These are phyloP conservation scores for Tricholoma sp. DNA, from an alignment of 768 basidiomycete genomes.

Conservation along the genomic window DNA sequence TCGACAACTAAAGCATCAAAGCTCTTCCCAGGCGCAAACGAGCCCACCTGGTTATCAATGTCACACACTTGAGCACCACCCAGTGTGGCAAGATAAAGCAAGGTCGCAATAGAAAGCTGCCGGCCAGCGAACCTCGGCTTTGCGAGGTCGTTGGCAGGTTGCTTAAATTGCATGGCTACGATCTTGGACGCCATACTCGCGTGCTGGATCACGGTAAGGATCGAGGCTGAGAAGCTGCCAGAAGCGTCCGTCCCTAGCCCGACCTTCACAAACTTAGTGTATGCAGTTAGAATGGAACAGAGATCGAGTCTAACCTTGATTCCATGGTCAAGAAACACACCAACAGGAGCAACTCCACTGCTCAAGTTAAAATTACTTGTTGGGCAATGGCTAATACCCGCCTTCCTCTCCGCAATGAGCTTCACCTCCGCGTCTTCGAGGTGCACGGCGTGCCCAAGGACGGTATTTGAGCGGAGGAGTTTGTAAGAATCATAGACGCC, in stretches of 20 bases:
- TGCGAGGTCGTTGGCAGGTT: neutral
- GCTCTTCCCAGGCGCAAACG: constrained; percentile 73
- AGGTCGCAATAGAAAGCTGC: constrained; percentile 67
- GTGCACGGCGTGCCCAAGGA: constrained; percentile 86
- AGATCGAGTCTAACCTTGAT: constrained; percentile 61
- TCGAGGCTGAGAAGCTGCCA: constrained; percentile 81
- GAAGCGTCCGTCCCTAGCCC: constrained; percentile 93
- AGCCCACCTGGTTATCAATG: constrained; percentile 64
- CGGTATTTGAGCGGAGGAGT: constrained; percentile 72
- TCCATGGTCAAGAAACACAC: constrained; percentile 72
- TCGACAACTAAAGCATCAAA: constrained; percentile 86
- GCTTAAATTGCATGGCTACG: constrained; percentile 39
- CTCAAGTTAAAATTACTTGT: constrained; percentile 89
- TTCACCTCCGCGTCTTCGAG: constrained; percentile 68
- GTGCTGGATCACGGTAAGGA: constrained; percentile 70
- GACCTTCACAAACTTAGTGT: constrained; percentile 47
- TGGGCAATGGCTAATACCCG: constrained; percentile 91
- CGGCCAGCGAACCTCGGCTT: constrained; percentile 39
- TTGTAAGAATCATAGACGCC: constrained; percentile 76
- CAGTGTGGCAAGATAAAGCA: constrained; percentile 86
- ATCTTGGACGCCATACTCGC: constrained; percentile 80
- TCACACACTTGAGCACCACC: constrained; percentile 86
- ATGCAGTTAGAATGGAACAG: neutral
- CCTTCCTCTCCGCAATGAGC: constrained; percentile 56
- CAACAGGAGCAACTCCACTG: constrained; percentile 80